Evolutionary conservation across 139 green algal species (phyloP), one percentile per base, ranked within the genome.

Genomic region (Volvox africanus): DNA sequence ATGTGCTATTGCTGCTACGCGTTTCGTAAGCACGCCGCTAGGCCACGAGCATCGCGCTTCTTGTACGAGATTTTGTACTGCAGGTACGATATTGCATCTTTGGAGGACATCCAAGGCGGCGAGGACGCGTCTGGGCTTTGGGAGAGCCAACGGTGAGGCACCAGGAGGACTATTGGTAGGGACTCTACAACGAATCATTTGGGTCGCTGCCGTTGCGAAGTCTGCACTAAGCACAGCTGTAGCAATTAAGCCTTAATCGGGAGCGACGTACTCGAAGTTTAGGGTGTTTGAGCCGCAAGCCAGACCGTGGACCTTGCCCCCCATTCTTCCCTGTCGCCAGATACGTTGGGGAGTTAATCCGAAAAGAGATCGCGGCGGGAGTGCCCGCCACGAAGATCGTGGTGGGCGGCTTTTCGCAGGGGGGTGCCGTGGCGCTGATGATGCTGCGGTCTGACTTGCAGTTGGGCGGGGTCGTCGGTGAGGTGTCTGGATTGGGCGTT

Each of bases 331-430:
- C n/a, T n/a, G 21, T 55, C 30, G 28, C 14, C 75, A 96, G 93
- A 36, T 96, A 95, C 75, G 36, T 96, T 33, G 93, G 96, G 88
- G 83, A 94, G 76, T 84, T 97, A 50, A 50, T 97, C 13, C 61
- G 85, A 0, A 80, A 90, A 68, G 93, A 97, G 89, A 84, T 94
- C 1, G 88, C 80, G 16, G 82, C 50, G 3, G 95, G 95, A 61
- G 78, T 97, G 5, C 96, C 94, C 35, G 88, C 91, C 44, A 35
- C 88, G 26, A 86, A 87, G 30, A 88, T 98, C 1, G 95, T 96
- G 1, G 93, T 98, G 76, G 94, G 92, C n/a, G 96, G 96, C 67
- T 98, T 98, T 93, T 94, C 82, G 28, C 96, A 98, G 87, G 96
- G 96, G 33, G 96, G 96, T 16, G 96, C 96, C 11, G 89, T 96